These are phyloP conservation scores for Dysphania ambrosioides DNA, from an alignment of 148 eudicot genomes.

Conservation along the genomic window DNA sequence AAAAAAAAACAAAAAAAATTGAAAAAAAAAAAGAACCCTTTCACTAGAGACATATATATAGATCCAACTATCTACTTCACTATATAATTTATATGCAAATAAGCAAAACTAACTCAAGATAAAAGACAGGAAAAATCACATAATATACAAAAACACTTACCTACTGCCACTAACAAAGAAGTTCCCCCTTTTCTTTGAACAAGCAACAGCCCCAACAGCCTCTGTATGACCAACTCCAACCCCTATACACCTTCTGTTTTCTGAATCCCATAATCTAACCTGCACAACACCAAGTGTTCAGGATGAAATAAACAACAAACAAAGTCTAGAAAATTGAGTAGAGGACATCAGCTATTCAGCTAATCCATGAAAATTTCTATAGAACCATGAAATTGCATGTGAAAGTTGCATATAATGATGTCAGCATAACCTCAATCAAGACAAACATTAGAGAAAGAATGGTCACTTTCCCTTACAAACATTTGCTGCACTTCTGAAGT, in stretches of 20 bases:
- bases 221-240: constrained; percentile 82
- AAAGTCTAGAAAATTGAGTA: neutral
- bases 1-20: too few relatives aligned
- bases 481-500: neutral
- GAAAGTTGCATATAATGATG: neutral
- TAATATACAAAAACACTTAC: constrained; percentile 33
- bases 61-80: neutral
- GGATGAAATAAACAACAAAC: neutral
- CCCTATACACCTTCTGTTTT: constrained; percentile 57
- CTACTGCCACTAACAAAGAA: constrained; percentile 95
- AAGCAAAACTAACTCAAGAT: neutral
- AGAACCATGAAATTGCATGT: neutral
- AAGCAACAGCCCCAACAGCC: constrained; percentile 94
- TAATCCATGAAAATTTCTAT: constrained; percentile 1
- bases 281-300: constrained; percentile 28
- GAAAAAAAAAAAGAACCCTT: too few relatives aligned
- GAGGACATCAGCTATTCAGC: neutral
- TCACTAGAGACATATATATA: neutral
- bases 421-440: neutral
- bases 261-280: constrained; percentile 93
- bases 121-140: neutral
- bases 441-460: neutral
- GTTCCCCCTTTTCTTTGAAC: constrained; percentile 63
- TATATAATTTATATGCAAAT: neutral
- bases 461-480: neutral